Evolutionary conservation across 106 monocot genomes (phyloP), one percentile per base, ranked within the genome.

Genomic region (Dioscorea zingiberensis): DNA sequence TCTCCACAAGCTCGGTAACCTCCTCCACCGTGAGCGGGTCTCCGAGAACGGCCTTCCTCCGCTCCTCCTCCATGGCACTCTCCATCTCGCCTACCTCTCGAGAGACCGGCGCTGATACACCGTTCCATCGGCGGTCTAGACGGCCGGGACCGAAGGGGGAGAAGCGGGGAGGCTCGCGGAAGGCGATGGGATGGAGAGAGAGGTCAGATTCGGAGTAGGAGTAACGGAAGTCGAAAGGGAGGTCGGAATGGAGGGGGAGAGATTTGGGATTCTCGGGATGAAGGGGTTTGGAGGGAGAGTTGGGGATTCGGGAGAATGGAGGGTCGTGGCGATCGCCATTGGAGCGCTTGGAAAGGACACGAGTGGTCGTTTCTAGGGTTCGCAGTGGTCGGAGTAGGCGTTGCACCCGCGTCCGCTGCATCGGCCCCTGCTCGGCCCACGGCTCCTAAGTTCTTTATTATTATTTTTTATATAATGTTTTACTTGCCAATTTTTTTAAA

Each of bases 191-290:
- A 45, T 58, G 54, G 13, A 76, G 70, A 30, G 70, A 47, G 1
- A 79, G 81, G 65, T 79, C 70, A 28, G 76, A 71, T 71, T 98
- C 97, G 3, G 92, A 89, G 82, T 98, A 98, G 47, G 88, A 86
- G 89, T 84, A 98, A 29, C 85, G 84, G 77, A 98, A 98, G 45
- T 98, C 89, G 71, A 92, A 98, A 6, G 92, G 89, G 23, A 98
- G 84, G 54, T 92, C 77, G 8, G 90, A 93, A 24, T 72, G 75
- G 64, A 73, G 14, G 4, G 81, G 91, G 12, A 27, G 7, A 6
- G 51, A 13, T 3, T 45, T 45, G 23, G 46, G 22, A 21, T 44
- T 21, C 32, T 0, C 7, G 55, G 30, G 18, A 16, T 5, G 18
- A 17, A 44, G 30, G 21, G 58, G 60, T 19, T 68, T 66, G 26